These are phyloP conservation scores for Cryptococcus sp. DNA, from an alignment of 1,284 basidiomycete genomes.

Conservation along the genomic window DNA sequence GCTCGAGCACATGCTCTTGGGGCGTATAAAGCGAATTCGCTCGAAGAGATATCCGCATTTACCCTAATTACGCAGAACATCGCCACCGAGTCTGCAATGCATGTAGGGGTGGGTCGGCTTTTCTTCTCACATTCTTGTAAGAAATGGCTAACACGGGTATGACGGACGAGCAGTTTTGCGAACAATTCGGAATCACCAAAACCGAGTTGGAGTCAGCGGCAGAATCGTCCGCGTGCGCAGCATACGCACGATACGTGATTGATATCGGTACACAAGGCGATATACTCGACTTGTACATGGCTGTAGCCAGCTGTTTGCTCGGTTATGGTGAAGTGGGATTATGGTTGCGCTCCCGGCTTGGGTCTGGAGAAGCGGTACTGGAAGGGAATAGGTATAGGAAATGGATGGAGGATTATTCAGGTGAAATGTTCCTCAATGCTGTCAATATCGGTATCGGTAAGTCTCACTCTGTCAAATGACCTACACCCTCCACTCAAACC, in stretches of 20 bases:
- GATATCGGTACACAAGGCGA: conserved; percentile 75
- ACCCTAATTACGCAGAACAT: conserved; percentile 68
- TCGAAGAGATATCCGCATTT: conserved; percentile 66
- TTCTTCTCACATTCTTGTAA: background rate
- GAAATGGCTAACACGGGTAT: conserved; percentile 1
- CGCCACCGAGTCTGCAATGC: conserved; percentile 70
- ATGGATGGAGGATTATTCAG: conserved; percentile 84
- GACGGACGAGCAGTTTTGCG: conserved; percentile 61
- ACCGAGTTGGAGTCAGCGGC: conserved; percentile 64
- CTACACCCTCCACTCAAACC: background rate
- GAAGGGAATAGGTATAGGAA: conserved; percentile 68
- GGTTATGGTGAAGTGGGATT: conserved; percentile 95
- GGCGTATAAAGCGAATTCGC: conserved; percentile 71
- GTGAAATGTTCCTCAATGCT: conserved; percentile 68
- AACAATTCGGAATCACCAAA: conserved; percentile 65
- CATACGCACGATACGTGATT: conserved; percentile 83
- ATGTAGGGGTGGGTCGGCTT: conserved; percentile 56
- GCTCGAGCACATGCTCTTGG: conserved; percentile 62
- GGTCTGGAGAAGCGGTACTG: conserved; percentile 54
- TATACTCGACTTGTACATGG: conserved; percentile 70
- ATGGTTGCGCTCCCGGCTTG: conserved; percentile 66
- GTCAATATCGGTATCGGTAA: conserved; percentile 70
- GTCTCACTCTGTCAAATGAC: conserved; percentile 27
- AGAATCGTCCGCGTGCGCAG: conserved; percentile 71
- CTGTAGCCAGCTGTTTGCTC: conserved; percentile 79